Evolutionary conservation across 2,329 filamentous ascomycete genomes (phyloP), one percentile per base, ranked within the genome.

Genomic region (Penicillium frequentans): DNA sequence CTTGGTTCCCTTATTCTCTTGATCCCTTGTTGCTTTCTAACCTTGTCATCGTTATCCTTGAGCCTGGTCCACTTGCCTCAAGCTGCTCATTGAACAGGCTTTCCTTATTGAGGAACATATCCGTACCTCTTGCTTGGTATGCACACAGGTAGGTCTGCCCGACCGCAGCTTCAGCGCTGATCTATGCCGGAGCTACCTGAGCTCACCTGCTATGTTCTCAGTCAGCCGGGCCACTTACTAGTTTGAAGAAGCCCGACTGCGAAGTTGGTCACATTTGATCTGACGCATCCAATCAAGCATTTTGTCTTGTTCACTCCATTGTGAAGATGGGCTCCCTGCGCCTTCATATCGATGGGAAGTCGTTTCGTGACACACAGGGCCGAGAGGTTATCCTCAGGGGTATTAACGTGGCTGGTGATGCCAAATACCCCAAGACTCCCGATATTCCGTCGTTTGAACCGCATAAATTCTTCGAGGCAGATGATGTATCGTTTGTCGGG

Each of bases 371-470:
- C 73, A 73, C 80, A 14, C 79, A 91, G 63, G 89, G 92, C 63
- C 88, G 95, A 60, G 90, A 98, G 76, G 86, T 99, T 55, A 89
- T 91, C 2, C 82, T 99, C 45, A 88, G 95, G 62, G 95, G 95
- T 63, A 96, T 99, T 80, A 99, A 99, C 71, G 85, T 96, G 61
- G 92, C 93, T 37, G 91, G 86, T 62, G 93, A 98, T 71, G 87
- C 90, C 68, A 99, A 99, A 78, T 88, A 91, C 57, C 95, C 95
- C 29, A 91, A 88, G 70, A 82, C 82, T 35, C 95, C 95, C 16
- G 81, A 96, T 62, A 81, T 90, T 53, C 91, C 92, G 5, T 96
- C 95, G 0, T 90, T 97, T 70, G 75, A 90, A 11, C 73, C 81
- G 31, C 83, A 91, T 14, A 80, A 86, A 66, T 99, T 99, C 82